Evolutionary conservation across 495 filamentous ascomycete species (phyloP), one percentile per base, ranked within the genome.

Genomic region (Aeminium ludgeri): DNA sequence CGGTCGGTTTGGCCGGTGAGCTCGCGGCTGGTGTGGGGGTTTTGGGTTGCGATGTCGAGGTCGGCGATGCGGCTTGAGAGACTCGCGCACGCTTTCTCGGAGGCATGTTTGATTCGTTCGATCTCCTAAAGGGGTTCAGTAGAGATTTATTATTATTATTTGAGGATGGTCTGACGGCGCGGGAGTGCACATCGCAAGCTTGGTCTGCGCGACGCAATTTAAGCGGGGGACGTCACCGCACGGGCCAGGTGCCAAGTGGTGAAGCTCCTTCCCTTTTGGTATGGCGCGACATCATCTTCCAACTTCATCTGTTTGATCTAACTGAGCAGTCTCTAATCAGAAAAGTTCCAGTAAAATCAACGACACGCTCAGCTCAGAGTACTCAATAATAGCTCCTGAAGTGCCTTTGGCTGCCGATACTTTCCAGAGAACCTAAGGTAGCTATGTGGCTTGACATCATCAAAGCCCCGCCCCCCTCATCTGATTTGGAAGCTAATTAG

Each of bases 61-160:
- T 40, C 10, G 51, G 46, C 7, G 51, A 53, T 11, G 49, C 18
- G 6, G 45, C 43, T 23, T 31, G 38, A 2, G 44, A 45, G 10
- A 45, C 28, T 10, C 31, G 25, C 2, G 39, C 45, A n/a, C 36
- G 29, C 27, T 55, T 52, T 33, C 45, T 23, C 3, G 52, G 49
- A 8, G 48, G 45, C 48, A 52, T 55, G 0, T 15, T 44, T 25
- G 3, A 8, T 25, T 25, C 23, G 4, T 25, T 25, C 8, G 23
- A 25, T 25, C 8, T 3, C 23, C 8, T 25, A 8, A 25, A 25
- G 23, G 23, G 4, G 23, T 25, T 25, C 6, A 17, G n/a, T n/a
- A n/a, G n/a, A n/a, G n/a, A n/a, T n/a, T n/a, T n/a, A n/a, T n/a
- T n/a, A n/a, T n/a, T n/a, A n/a, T n/a, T n/a, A n/a, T n/a, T n/a